Evolutionary conservation across 2,329 filamentous ascomycete species (phyloP).

Genomic region (Cytospora paraplurivora): DNA sequence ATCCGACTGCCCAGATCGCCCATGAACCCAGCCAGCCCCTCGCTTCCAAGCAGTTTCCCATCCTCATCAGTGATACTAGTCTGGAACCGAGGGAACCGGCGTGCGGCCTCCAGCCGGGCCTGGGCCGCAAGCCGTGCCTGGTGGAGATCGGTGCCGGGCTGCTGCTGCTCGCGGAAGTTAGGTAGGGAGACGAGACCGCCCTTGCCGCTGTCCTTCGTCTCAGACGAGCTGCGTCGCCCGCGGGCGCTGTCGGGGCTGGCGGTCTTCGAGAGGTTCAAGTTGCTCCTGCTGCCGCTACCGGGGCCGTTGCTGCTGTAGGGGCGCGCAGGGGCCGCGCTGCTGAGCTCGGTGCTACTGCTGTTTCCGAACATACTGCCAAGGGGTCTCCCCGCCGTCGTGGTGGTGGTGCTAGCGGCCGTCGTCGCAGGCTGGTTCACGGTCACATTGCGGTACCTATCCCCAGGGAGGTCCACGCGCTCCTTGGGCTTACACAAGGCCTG

Average conservation of each 20-base stretch:
- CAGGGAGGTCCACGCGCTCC: constrained; percentile 54
- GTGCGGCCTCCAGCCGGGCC: constrained; percentile 61
- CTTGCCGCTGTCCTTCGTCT: constrained; percentile 23
- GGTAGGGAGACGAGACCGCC: background rate
- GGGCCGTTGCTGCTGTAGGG: background rate
- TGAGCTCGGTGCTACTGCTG: background rate
- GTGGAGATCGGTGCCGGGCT: constrained; percentile 46
- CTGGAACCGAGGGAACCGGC: constrained; percentile 55
- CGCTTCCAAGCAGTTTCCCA: constrained; percentile 53
- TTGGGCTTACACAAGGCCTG: constrained; percentile 69
- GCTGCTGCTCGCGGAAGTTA: constrained; percentile 13
- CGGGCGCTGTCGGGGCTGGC: background rate
- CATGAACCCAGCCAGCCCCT: constrained; percentile 61
- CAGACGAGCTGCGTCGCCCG: constrained; percentile 13
- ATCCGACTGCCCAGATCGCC: constrained; percentile 62
- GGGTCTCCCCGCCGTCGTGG: background rate
- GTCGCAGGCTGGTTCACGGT: constrained; percentile 23
- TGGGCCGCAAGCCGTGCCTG: constrained; percentile 66
- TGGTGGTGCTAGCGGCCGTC: too few species aligned
- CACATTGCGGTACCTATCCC: constrained; percentile 47
- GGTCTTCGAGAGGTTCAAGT: background rate
- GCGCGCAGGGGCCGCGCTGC: background rate
- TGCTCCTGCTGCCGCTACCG: background rate
- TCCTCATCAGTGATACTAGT: constrained; percentile 60
- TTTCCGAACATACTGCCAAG: constrained; percentile 5